Evolutionary conservation across 2,329 filamentous ascomycete genomes (phyloP), one percentile per base, ranked within the genome.

Genomic region (Fusarium albidum): DNA sequence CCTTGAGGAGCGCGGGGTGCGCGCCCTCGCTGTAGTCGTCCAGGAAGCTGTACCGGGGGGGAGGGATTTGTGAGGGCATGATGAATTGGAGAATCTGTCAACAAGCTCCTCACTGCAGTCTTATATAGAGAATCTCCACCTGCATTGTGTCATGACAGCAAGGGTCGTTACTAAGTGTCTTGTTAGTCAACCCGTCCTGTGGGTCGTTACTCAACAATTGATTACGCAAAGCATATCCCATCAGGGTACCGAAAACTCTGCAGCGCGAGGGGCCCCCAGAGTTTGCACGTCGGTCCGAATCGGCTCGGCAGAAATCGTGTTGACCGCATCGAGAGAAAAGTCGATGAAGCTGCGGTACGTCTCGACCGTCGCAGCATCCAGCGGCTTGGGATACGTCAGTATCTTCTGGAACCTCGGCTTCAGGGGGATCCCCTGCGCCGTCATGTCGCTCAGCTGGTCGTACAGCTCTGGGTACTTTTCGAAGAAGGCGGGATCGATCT

Each of bases 1-100:
- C 77, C 37, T 79, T 73, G 25, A 82, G 72, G 4, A 82, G 67
- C n/a, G 73, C 70, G 6, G 79, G 79, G 53, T 82, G 79, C 0
- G 78, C 79, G 29, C 79, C 79, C 52, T 82, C 79, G 64, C 77
- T 79, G 61, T 82, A 82, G 57, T 82, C 79, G 58, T 82, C 79
- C 39, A 78, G 70, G 49, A 82, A 77, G 64, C 77, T 79, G 61
- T 80, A 81, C 25, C 60, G 66, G 5, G 52, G 48, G 21, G 56
- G 55, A 25, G 52, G 27, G 35, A 63, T 54, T 34, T 63, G 50
- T 2, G 62, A 57, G 2, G 64, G 60, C 64, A 67, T 67, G 35
- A 10, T 9, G 6, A 9, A 15, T n/a, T 3, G 25, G 25, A 9
- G 8, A 10, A 9, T 37, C 8, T 17, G 40, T 29, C 38, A 29